Conservation (phyloP, 2,329 filamentous ascomycete species). For the Sporothrix variecibatus region DNA sequence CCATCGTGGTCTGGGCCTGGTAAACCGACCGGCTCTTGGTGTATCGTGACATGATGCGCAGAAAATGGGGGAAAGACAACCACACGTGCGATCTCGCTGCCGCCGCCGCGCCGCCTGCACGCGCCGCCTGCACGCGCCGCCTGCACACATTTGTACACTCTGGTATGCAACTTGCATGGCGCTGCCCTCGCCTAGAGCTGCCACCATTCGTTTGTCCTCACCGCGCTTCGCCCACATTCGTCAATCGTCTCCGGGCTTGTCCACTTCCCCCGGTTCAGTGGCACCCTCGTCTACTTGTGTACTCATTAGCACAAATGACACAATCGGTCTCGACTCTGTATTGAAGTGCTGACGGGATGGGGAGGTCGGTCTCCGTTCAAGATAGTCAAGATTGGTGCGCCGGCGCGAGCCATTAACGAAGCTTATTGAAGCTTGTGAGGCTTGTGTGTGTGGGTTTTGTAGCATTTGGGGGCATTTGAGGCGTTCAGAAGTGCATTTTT, state of each 20-base stretch:
- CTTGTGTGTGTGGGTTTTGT: background rate
- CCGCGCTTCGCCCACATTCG: background rate
- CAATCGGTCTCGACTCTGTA: background rate
- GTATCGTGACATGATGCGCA: background rate
- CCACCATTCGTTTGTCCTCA: background rate
- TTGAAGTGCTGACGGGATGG: background rate
- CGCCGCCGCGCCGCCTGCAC: background rate
- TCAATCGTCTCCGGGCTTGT: background rate
- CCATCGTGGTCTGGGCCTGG: background rate
- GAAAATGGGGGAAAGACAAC: background rate
- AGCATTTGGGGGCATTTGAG: background rate
- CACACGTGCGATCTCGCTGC: constrained; percentile 1
- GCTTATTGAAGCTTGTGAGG: background rate
- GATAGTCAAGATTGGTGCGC: background rate
- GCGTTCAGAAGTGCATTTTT: background rate
- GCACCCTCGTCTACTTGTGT: background rate
- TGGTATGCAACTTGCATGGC: background rate
- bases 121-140: background rate
- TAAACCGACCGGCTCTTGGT: background rate
- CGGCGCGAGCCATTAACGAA: background rate
- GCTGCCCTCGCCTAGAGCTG: background rate
- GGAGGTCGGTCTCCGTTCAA: background rate
- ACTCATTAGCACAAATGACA: background rate
- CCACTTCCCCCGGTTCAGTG: background rate
- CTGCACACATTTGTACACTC: background rate